Evolutionary conservation across 1,139 yeast genomes (phyloP).

Genomic region (Waltiozyma sp.): DNA sequence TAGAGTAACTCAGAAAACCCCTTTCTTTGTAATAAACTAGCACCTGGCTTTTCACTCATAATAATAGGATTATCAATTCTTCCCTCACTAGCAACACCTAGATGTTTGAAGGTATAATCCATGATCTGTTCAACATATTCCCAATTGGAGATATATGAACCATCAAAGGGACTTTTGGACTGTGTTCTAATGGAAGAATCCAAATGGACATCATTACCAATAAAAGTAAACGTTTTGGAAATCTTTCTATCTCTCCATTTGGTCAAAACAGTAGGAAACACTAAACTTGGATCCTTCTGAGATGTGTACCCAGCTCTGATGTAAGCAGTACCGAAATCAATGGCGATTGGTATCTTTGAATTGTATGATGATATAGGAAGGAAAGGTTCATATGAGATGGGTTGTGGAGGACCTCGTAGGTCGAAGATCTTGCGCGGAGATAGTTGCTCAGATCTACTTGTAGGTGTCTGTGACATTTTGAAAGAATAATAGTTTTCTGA

Average conservation of each 20-base stretch:
- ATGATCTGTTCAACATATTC: constrained; percentile 74
- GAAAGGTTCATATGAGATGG: constrained; percentile 36
- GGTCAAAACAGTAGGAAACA: constrained; percentile 61
- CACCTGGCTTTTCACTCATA: constrained; percentile 69
- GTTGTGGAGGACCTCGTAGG: constrained; percentile 12
- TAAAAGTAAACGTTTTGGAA: constrained; percentile 52
- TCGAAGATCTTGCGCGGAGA: constrained; percentile 10
- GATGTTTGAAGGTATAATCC: constrained; percentile 73
- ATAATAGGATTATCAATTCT: constrained; percentile 67
- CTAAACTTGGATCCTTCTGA: constrained; percentile 42
- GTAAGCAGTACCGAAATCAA: constrained; percentile 66
- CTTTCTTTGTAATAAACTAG: constrained; percentile 58
- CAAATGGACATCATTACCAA: constrained; percentile 72
- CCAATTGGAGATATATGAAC: constrained; percentile 83
- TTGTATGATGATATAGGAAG: constrained; percentile 32
- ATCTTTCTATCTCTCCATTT: constrained; percentile 70
- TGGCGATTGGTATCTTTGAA: constrained; percentile 60
- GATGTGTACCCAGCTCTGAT: constrained; percentile 65
- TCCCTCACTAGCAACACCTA: constrained; percentile 53
- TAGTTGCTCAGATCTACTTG: constrained; percentile 2
- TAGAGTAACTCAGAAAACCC: constrained; percentile 72
- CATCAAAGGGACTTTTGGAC: constrained; percentile 77
- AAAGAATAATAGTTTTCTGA: too few relatives aligned
- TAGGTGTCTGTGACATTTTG: not conserved
- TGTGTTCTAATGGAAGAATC: constrained; percentile 63